Conservation (phyloP, 1,284 basidiomycete genomes). For the Sutorius eximius region DNA sequence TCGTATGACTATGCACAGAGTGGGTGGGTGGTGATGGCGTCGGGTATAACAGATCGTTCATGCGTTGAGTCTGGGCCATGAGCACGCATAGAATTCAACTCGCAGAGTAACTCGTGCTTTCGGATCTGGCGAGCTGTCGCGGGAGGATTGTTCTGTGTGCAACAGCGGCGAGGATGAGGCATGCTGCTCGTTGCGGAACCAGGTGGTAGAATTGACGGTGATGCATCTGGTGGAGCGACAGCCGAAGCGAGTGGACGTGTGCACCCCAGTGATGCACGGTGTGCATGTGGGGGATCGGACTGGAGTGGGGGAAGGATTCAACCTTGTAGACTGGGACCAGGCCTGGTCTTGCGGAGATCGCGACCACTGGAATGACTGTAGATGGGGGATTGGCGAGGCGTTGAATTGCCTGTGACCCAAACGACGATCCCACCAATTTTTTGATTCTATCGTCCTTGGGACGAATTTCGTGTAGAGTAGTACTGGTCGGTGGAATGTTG, state of each 20-base stretch:
- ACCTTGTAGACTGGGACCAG: conserved; percentile 33
- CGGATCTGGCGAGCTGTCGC: conserved; percentile 21
- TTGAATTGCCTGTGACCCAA: conserved; percentile 32
- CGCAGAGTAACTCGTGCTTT: conserved; percentile 6
- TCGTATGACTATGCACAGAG: conserved; percentile 27
- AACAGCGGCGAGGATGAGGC: neutral
- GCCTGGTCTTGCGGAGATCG: conserved; percentile 19
- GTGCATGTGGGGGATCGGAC: conserved; percentile 22
- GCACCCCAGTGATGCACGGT: conserved; percentile 25
- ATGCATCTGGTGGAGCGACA: conserved; percentile 26
- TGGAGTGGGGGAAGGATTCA: conserved; percentile 32
- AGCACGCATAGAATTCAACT: conserved; percentile 19
- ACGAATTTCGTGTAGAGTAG: conserved; percentile 13
- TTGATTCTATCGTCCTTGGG: conserved; percentile 30
- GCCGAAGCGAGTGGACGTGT: conserved; percentile 24
- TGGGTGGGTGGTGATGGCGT: conserved; percentile 10
- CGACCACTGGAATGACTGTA: conserved; percentile 24
- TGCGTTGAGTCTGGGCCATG: conserved; percentile 18
- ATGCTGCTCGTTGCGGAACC: conserved; percentile 1
- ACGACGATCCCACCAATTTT: conserved; percentile 30
- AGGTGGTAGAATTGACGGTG: conserved; percentile 19
- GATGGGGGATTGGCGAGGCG: conserved; percentile 30
- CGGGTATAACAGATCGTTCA: conserved; percentile 4
- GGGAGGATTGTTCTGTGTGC: conserved; percentile 2
- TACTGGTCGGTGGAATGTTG: conserved; percentile 18